A percentile compares a stretch with the other conserved stretches of the same genome.
These are phyloP conservation scores for Mitragyna speciosa DNA, from an alignment of 257 asterid species.

Conservation along the genomic window DNA sequence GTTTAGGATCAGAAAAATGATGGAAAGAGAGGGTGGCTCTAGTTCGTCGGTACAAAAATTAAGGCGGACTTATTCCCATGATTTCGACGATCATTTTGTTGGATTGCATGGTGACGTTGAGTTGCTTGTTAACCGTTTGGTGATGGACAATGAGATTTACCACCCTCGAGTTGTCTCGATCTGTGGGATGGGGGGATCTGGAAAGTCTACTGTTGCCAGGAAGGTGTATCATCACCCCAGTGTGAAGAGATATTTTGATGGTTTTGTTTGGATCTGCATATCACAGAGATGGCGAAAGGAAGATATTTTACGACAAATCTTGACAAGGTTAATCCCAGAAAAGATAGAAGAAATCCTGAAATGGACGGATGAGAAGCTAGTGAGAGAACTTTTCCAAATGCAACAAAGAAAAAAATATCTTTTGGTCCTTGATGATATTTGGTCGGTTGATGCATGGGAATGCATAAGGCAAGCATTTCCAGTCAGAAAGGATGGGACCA, in stretches of 20 bases:
- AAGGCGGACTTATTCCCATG: background rate
- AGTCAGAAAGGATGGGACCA: background rate
- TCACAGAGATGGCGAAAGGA: constrained; percentile 35
- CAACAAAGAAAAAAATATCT: constrained; percentile 35
- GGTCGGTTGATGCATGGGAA: constrained; percentile 22
- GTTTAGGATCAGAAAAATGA: background rate
- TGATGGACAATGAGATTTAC: background rate
- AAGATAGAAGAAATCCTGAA: constrained; percentile 20
- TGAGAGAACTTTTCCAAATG: constrained; percentile 30
- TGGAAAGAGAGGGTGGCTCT: background rate
- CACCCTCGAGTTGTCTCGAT: background rate
- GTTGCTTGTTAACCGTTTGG: background rate
- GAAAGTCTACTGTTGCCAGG: constrained; percentile 46
- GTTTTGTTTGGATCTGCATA: constrained; percentile 35
- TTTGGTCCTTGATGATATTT: constrained; percentile 38
- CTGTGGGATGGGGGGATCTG: constrained; percentile 2
- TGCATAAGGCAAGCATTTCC: constrained; percentile 13
- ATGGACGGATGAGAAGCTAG: constrained; percentile 42
- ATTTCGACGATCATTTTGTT: background rate
- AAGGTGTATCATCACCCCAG: constrained; percentile 27
- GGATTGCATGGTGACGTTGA: background rate
- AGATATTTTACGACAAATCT: background rate
- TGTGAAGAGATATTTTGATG: constrained; percentile 35
- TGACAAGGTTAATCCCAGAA: constrained; percentile 37
- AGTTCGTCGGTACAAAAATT: background rate